A percentile compares a stretch with the other conserved stretches of the same genome.
phyloP scores from a whole-genome alignment of 192 early-diverging fungal genomes.

The Anaeromyces robustus region DNA sequence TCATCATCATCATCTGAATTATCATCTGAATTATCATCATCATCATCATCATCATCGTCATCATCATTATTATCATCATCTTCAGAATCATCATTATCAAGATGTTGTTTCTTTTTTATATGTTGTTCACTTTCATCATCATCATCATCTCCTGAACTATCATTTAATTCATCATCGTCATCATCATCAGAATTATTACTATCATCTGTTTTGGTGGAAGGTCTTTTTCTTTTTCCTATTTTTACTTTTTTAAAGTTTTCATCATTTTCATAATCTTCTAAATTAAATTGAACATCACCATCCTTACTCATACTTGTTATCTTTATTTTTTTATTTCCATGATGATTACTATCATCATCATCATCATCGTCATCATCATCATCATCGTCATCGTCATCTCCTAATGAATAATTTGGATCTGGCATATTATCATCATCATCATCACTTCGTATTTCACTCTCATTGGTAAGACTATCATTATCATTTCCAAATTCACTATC shows the following conservation, averaged over 20 bases:
- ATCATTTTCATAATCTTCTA: background rate
- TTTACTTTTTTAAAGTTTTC: slow-evolving; percentile 5
- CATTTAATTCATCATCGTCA: background rate
- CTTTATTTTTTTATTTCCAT: slow-evolving; percentile 10
- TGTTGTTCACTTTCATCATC: slow-evolving; percentile 13
- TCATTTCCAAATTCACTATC: slow-evolving; percentile 33
- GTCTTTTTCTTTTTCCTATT: background rate
- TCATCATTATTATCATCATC: slow-evolving; percentile 10
- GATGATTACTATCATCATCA: slow-evolving; percentile 8
- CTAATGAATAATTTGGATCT: slow-evolving; percentile 14
- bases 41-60: slow-evolving; percentile 2
- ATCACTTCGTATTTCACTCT: slow-evolving; percentile 17
- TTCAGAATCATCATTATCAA: background rate
- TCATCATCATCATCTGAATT: background rate
- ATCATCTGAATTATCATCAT: slow-evolving; percentile 9
- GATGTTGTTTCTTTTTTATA: slow-evolving; percentile 5
- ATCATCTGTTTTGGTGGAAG: background rate
- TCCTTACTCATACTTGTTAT: slow-evolving; percentile 2
- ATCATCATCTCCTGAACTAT: slow-evolving; percentile 3
- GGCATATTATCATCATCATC: slow-evolving; percentile 21
- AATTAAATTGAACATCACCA: background rate
- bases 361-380: slow-evolving; percentile 34
- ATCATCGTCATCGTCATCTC: slow-evolving; percentile 2
- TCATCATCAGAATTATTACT: background rate
- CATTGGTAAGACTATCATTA: slow-evolving; percentile 16